Evolutionary conservation across 2,329 filamentous ascomycete genomes (phyloP), one percentile per base, ranked within the genome.

Genomic region (Colletotrichum salicis): DNA sequence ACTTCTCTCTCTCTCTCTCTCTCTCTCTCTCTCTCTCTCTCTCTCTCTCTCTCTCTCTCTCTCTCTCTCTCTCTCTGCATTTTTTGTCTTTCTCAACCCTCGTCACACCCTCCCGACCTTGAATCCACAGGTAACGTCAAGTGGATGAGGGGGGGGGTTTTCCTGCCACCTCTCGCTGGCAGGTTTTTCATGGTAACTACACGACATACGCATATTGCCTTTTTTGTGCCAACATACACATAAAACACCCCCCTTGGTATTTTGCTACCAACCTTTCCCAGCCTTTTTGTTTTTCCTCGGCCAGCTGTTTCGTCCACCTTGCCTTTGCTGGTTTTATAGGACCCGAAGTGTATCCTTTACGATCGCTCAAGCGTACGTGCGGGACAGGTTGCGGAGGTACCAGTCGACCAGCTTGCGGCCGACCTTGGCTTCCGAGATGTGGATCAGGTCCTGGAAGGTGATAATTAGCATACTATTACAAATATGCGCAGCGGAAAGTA

Each of bases 341-440:
- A 35, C 65, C 13, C 41, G 15, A 22, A 48, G 41, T 55, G 12
- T 55, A 19, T 24, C 41, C 29, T 31, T 31, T 55, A 57, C 24
- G 35, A 37, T 48, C 55, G 60, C 54, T 70, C 66, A 86, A 74
- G 93, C 97, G 87, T 99, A 99, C 71, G 95, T 97, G 82, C 96
- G 92, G 73, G 95, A 94, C 80, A 99, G 88, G 88, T 99, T 99
- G 81, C 96, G 92, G 81, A 99, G 90, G 84, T 99, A 99, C 96
- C 96, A 99, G 85, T 99, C 96, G 76, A 99, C 96, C 79, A 99
- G 87, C 86, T 96, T 97, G 79, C 96, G 91, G 80, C 96, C 96
- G 72, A 98, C 95, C 92, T 99, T 99, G 77, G 96, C 96, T 86
- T 99, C 96, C 71, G 96, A 98, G 77, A 99, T 96, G 85, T 99